Evolutionary conservation across 306 rosid species (phyloP), one percentile per base, ranked within the genome.

Genomic region (Trichosanthes truncata): DNA sequence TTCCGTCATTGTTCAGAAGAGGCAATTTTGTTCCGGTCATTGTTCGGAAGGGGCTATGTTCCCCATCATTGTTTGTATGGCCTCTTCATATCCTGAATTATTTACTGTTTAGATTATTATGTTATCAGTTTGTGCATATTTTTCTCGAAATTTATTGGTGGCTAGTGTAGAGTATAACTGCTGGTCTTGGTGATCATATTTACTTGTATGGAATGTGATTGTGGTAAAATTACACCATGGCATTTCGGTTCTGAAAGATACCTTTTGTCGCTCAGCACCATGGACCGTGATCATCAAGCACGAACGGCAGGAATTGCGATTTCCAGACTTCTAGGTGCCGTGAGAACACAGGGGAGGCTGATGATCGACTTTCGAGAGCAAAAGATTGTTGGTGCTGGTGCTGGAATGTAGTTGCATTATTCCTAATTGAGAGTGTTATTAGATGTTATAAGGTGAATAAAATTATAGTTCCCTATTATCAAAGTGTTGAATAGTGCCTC

Each of bases 361-460:
- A 90, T 91, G 98, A 92, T 93, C 80, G 98, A 93, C 87, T 93
- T 93, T 74, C 97, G 97, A 51, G 91, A 92, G 80, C 93, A 88
- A 76, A 93, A 90, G 90, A 92, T 93, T 80, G 97, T 93, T 85
- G 98, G 90, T 78, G 97, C 97, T 66, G 98, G 98, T 84, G 98
- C 98, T 85, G 98, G 97, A 88, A 93, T 97, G 98, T 92, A 75
- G 89, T 78, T 18, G 77, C 74, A 18, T 48, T 82, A 29, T n/a
- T n/a, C n/a, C 75, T 68, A 23, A 13, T 80, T 35, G 3, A 35
- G 45, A 38, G 23, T 41, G 45, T 21, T 48, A 81, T 8, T 41
- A 41, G 45, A 41, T 41, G 45, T 3, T 41, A 41, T 35, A 4
- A 8, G 45, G 45, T 4, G 48, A 11, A 43, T 43, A 43, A 43